A percentile compares a stretch with the other conserved stretches of the same genome.
These are phyloP conservation scores for Botryotinia globosa DNA, from an alignment of 2,329 filamentous ascomycete species.

Conservation along the genomic window DNA sequence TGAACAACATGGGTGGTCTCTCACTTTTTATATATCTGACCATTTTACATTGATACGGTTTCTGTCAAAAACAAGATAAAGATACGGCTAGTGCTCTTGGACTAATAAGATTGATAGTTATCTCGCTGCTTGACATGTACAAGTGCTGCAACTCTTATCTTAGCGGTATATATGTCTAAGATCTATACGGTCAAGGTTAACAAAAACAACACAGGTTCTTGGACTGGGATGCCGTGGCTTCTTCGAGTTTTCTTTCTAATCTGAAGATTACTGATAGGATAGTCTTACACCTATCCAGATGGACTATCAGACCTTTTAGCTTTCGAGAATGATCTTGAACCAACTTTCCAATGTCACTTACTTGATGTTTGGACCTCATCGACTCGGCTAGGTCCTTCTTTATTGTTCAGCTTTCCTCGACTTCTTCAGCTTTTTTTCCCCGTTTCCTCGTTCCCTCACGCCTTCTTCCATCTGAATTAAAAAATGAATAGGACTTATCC, in stretches of 20 bases:
- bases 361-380: background rate
- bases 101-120: background rate
- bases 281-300: background rate
- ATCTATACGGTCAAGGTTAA: background rate
- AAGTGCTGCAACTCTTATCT: background rate
- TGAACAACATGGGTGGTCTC: rapidly evolving
- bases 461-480: background rate
- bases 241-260: background rate
- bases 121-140: background rate
- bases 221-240: rapidly evolving
- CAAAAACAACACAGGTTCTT: rapidly evolving
- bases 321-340: background rate
- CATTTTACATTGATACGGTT: background rate
- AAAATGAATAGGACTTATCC: background rate
- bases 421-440: rapidly evolving
- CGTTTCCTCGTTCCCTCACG: background rate
- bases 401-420: background rate
- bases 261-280: background rate
- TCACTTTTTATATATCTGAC: rapidly evolving
- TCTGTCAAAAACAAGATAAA: background rate
- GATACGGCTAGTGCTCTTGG: background rate
- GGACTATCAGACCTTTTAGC: rapidly evolving
- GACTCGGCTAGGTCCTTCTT: background rate
- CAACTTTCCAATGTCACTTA: background rate
- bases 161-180: background rate